Evolutionary conservation across 75 land plant genomes (phyloP).

Genomic region (Chamaecyparis obtusa): DNA sequence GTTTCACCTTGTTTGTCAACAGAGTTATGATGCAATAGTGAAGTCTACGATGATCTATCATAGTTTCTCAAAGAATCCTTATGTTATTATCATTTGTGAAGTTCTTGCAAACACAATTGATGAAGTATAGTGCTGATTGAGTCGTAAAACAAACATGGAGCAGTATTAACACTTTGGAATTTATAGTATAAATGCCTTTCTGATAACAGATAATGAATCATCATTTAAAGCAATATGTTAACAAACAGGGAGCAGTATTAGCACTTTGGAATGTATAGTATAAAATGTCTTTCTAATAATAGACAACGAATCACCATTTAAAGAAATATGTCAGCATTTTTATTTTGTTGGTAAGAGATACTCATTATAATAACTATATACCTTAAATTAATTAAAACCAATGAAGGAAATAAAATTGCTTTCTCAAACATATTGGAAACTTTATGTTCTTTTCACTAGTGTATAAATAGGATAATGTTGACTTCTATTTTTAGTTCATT

Average conservation of each 20-base stretch:
- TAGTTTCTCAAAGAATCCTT: background rate
- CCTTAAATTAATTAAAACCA: background rate
- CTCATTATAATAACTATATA: background rate
- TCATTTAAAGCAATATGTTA: background rate
- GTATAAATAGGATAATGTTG: background rate
- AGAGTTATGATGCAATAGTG: background rate
- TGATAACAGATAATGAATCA: background rate
- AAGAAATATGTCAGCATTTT: background rate
- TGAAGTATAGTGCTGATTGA: background rate
- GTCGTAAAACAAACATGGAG: background rate
- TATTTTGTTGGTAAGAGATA: background rate
- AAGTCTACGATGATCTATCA: background rate
- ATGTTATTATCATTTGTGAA: background rate
- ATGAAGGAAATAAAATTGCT: background rate
- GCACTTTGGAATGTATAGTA: background rate
- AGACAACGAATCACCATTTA: background rate
- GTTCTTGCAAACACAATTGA: background rate
- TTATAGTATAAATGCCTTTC: background rate
- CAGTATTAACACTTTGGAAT: background rate
- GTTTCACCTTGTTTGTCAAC: too few relatives aligned
- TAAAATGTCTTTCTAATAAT: background rate
- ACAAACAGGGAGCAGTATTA: background rate
- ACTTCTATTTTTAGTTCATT: background rate
- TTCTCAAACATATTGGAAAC: background rate
- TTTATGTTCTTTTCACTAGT: background rate